These are phyloP conservation scores for Hymenoscyphus scutula DNA, from an alignment of 2,329 filamentous ascomycete genomes.

Conservation along the genomic window DNA sequence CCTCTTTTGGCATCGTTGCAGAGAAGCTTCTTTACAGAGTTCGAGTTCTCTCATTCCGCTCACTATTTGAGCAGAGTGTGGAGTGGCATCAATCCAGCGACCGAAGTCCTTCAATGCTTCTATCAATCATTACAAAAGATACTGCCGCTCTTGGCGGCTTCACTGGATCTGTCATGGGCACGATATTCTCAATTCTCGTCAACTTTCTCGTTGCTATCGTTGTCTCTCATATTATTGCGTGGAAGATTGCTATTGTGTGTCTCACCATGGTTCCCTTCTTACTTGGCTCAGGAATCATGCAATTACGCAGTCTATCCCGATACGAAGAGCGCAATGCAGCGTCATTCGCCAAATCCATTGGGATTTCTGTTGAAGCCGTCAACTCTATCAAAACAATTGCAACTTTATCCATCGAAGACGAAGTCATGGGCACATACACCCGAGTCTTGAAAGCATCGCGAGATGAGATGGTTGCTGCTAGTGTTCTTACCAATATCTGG, in stretches of 20 bases:
- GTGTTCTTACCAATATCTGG: constrained; percentile 43
- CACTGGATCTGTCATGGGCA: constrained; percentile 68
- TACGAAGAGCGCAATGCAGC: constrained; percentile 63
- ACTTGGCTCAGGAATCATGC: constrained; percentile 52
- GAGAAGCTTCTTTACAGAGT: constrained; percentile 65
- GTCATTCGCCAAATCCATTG: constrained; percentile 61
- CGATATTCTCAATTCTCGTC: constrained; percentile 63
- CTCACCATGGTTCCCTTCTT: constrained; percentile 51
- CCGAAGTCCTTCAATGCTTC: constrained; percentile 59
- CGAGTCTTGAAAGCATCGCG: constrained; percentile 50
- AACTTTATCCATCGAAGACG: constrained; percentile 53
- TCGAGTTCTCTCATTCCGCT: constrained; percentile 50
- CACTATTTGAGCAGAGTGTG: constrained; percentile 62
- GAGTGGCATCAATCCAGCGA: constrained; percentile 69
- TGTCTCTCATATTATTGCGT: constrained; percentile 67
- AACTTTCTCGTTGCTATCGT: constrained; percentile 68
- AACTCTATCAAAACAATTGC: constrained; percentile 63
- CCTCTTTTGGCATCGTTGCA: constrained; percentile 53
- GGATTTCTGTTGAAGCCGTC: constrained; percentile 59
- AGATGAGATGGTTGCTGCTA: constrained; percentile 51
- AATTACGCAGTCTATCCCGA: constrained; percentile 59
- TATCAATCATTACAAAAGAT: constrained; percentile 69
- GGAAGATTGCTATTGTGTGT: constrained; percentile 65
- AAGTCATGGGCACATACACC: constrained; percentile 53
- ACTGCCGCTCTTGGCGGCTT: constrained; percentile 64